These are phyloP conservation scores for Cephaloascus fragrans DNA, from an alignment of 805 yeast species.

Conservation along the genomic window DNA sequence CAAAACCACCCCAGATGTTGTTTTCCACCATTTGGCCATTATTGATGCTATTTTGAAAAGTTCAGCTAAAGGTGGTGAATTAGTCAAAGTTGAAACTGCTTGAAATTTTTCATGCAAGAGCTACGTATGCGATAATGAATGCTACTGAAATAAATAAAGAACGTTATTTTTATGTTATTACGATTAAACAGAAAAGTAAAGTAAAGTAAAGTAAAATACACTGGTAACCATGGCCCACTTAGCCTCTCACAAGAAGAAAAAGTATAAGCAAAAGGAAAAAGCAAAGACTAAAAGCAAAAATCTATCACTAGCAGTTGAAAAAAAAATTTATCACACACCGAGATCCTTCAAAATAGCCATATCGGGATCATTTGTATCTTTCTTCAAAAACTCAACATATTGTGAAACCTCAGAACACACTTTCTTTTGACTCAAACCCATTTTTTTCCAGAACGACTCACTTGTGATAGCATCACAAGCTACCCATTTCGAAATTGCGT, in stretches of 20 bases:
- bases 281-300: too few species aligned
- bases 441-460: slow-evolving; percentile 10
- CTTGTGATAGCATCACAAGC: slow-evolving; percentile 13
- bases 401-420: slow-evolving; percentile 10
- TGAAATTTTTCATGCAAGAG: too few species aligned
- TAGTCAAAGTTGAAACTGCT: slow-evolving; percentile 32
- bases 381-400: slow-evolving; percentile 11
- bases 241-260: too few species aligned
- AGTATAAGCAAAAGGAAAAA: too few species aligned
- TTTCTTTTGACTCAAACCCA: slow-evolving; percentile 5
- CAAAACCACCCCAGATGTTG: slow-evolving; percentile 57
- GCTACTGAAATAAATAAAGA: too few species aligned
- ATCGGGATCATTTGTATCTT: slow-evolving; percentile 6
- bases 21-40: slow-evolving; percentile 89
- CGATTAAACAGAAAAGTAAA: too few species aligned
- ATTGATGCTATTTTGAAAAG: slow-evolving; percentile 80
- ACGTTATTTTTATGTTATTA: too few species aligned
- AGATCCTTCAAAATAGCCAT: slow-evolving; percentile 4
- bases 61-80: slow-evolving; percentile 40
- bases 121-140: too few species aligned
- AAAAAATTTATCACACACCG: too few species aligned
- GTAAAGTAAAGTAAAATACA: too few species aligned
- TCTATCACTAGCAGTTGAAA: too few species aligned
- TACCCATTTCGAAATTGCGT: slow-evolving; percentile 14
- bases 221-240: too few species aligned